These are phyloP conservation scores for Hymenoscyphus fraxineus DNA, from an alignment of 2,329 filamentous ascomycete genomes.

Conservation along the genomic window DNA sequence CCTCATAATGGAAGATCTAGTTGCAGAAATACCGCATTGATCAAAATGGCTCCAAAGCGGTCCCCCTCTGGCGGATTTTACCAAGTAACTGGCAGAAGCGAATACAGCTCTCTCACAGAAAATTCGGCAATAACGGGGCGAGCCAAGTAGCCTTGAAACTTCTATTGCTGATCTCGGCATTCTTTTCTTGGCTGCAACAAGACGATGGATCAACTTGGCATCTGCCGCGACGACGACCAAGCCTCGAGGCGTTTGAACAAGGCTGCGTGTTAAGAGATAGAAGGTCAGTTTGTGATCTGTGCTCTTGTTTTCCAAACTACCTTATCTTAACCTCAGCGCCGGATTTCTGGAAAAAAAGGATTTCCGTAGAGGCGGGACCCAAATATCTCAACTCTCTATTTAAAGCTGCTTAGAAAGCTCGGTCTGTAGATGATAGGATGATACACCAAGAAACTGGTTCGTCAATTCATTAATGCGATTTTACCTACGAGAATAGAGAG, in stretches of 20 bases:
- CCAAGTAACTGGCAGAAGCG: not conserved
- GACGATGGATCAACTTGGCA: not conserved
- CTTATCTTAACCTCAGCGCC: not conserved
- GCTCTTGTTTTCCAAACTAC: not conserved
- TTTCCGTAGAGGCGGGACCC: not conserved
- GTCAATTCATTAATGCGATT: not conserved
- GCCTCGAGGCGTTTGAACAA: constrained; percentile 3
- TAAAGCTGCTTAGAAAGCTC: not conserved
- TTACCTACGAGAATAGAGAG: not conserved
- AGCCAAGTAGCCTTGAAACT: constrained; percentile 1
- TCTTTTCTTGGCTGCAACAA: constrained; percentile 2
- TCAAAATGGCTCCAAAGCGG: not conserved
- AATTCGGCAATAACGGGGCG: not conserved
- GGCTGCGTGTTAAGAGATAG: not conserved
- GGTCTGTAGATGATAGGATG: not conserved
- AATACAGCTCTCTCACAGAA: constrained; percentile 1
- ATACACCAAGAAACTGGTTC: not conserved
- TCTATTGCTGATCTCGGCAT: not conserved
- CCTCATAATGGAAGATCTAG: not conserved
- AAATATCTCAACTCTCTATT: not conserved
- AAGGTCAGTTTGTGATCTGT: not conserved
- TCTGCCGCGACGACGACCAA: not conserved
- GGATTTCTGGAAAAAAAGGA: not conserved
- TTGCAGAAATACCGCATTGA: constrained; percentile 3
- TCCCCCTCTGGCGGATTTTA: not conserved